Conservation (phyloP, 2,329 filamentous ascomycete genomes). For the Fusarium transvaalense region DNA sequence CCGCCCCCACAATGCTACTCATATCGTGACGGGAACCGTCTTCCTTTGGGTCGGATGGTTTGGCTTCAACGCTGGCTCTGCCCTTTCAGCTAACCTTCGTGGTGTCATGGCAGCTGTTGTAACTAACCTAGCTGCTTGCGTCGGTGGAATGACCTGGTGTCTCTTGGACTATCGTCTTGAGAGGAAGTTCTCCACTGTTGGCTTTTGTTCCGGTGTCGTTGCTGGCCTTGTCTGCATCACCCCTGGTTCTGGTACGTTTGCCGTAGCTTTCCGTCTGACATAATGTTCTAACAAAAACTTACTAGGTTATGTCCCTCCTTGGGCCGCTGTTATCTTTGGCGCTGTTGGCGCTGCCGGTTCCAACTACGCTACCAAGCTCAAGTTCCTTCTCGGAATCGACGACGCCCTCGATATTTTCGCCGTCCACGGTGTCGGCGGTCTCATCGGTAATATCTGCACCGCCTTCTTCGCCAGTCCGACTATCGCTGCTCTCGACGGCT, state of each 20-base stretch:
- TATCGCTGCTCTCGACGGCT: constrained; percentile 83
- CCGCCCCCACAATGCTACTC: constrained; percentile 91
- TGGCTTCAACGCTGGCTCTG: constrained; percentile 91
- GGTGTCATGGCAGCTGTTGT: constrained; percentile 89
- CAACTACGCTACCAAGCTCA: constrained; percentile 93
- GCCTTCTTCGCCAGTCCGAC: constrained; percentile 88
- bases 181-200: constrained; percentile 91
- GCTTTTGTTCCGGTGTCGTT: constrained; percentile 92
- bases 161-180: constrained; percentile 89
- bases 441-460: constrained; percentile 83
- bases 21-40: constrained; percentile 91
- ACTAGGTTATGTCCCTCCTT: constrained; percentile 83
- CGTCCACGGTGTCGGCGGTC: constrained; percentile 81
- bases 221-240: constrained; percentile 90
- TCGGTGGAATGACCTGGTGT: constrained; percentile 91
- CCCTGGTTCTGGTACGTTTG: constrained; percentile 76
- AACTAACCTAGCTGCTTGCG: constrained; percentile 85
- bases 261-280: neutral
- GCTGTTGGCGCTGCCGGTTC: constrained; percentile 80
- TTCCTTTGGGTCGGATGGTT: constrained; percentile 98
- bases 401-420: constrained; percentile 92
- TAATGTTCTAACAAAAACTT: constrained; percentile 23
- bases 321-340: constrained; percentile 85
- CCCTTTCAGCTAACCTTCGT: constrained; percentile 82
- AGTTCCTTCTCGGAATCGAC: constrained; percentile 84